A percentile compares a stretch with the other conserved stretches of the same genome.
Evolutionary conservation across 1,139 yeast genomes (phyloP).

Genomic region (Yamadazyma mexicana): DNA sequence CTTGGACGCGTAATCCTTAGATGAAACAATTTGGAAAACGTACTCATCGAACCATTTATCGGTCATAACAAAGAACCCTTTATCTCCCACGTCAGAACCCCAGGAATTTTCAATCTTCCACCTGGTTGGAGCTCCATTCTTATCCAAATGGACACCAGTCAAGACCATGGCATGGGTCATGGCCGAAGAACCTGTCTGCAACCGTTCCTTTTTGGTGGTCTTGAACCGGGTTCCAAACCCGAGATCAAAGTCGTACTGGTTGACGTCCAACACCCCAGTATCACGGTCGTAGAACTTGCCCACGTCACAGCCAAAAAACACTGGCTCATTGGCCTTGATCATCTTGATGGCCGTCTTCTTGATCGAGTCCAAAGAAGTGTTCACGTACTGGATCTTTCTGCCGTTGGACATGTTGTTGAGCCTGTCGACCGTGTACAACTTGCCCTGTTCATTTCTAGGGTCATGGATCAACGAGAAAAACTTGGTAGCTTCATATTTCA

Average conservation of each 20-base stretch:
- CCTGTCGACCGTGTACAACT: constrained; percentile 66
- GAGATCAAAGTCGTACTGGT: constrained; percentile 65
- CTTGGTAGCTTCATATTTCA: constrained; percentile 50
- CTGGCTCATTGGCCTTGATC: constrained; percentile 70
- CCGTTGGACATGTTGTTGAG: constrained; percentile 72
- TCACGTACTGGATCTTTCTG: constrained; percentile 66
- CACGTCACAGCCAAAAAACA: constrained; percentile 84
- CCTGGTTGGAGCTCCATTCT: constrained; percentile 54
- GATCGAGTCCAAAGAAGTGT: constrained; percentile 58
- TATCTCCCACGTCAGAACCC: constrained; percentile 74
- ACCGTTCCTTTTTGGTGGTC: constrained; percentile 52
- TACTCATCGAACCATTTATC: constrained; percentile 82
- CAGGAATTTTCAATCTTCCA: constrained; percentile 88
- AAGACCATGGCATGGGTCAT: constrained; percentile 92
- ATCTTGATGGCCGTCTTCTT: constrained; percentile 63
- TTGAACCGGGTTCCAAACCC: constrained; percentile 58
- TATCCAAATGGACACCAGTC: constrained; percentile 62
- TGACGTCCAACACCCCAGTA: constrained; percentile 69
- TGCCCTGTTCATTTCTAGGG: constrained; percentile 69
- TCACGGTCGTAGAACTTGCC: constrained; percentile 64
- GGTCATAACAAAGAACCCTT: constrained; percentile 79
- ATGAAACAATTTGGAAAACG: constrained; percentile 79
- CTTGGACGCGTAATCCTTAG: constrained; percentile 49
- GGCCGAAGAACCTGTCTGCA: constrained; percentile 54
- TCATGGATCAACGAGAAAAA: constrained; percentile 73